Base-by-base conservation (phyloP, 177 flowering plant genomes). In the Vitis hybrid region DNA sequence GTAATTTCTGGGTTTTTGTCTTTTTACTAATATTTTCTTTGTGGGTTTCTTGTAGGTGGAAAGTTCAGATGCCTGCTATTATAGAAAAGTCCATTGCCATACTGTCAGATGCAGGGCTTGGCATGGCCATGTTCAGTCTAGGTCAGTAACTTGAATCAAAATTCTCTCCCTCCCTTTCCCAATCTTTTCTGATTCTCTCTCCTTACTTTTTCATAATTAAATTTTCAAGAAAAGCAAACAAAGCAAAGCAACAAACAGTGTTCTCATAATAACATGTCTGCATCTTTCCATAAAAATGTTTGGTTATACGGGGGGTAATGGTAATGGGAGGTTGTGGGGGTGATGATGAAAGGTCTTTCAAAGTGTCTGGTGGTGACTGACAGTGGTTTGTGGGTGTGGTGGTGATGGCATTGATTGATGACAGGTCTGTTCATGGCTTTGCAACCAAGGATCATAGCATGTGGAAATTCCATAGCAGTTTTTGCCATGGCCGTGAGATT, bases 41-140 rank as follows among this genome's bases (percentile, higher is more conserved):
- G 3, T 50, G 9, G 51, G 49, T 61, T 69, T 57, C 15, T 72
- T 74, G 72, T 75, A 92, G 97, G 91, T 92, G 91, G 93, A 32
- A 88, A 62, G 77, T 90, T 30, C 18, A 81, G 67, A 90, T 92
- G 97, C 97, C 97, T 62, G 89, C 84, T 18, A 90, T 92, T 56
- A 69, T 92, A 75, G 88, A 86, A 15, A 64, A 81, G 80, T 90
- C 95, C 78, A 92, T 92, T 54, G 74, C 97, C 58, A 92, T 92
- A 63, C 87, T 92, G 71, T 92, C 97, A 21, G 95, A 92, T 84
- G 94, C 97, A 69, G 97, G 97, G 2, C 93, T 92, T 67, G 97
- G 97, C 72, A 92, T 92, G 97, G 97, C 97, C 71, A 92, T 92
- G 97, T 92, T 92, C 82, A 90, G 97, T 63, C 87, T 92, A 6